phyloP scores from a whole-genome alignment of 1,139 yeast species.

The Suhomyces taliae region DNA sequence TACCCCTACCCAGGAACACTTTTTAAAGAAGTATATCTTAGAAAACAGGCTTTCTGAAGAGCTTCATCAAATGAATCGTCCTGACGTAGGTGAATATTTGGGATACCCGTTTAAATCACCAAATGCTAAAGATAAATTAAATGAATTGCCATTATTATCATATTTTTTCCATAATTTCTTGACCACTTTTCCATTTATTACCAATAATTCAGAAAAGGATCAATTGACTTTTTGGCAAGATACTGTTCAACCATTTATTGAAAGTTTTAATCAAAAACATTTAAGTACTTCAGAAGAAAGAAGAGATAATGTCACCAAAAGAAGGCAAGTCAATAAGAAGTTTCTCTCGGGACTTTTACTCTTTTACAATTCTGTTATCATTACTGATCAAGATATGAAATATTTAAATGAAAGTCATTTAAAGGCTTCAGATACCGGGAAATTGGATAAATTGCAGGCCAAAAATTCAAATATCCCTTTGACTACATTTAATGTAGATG shows the following conservation, averaged over 20 bases:
- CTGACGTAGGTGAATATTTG: conserved; percentile 59
- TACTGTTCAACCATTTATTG: conserved; percentile 77
- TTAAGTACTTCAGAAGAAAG: conserved; percentile 71
- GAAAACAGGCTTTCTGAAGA: conserved; percentile 63
- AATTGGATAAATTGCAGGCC: conserved; percentile 37
- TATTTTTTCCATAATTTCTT: conserved; percentile 65
- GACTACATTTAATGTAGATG: conserved; percentile 19
- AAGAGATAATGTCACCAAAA: conserved; percentile 69
- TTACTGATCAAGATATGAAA: conserved; percentile 55
- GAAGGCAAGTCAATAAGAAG: conserved; percentile 62
- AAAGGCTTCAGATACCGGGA: conserved; percentile 54
- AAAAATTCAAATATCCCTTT: conserved; percentile 2
- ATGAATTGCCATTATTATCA: conserved; percentile 54
- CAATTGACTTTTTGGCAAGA: conserved; percentile 70
- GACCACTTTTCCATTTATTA: conserved; percentile 72
- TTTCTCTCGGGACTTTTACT: conserved; percentile 61
- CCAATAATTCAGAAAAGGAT: conserved; percentile 44
- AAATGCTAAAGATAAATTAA: conserved; percentile 7
- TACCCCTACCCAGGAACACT: conserved; percentile 73
- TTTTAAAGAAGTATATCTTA: conserved; percentile 76
- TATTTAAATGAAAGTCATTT: conserved; percentile 53
- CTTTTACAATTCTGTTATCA: conserved; percentile 74
- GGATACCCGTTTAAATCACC: conserved; percentile 66
- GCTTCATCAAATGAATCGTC: conserved; percentile 55
- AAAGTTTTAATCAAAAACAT: conserved; percentile 68